A percentile compares a stretch with the other conserved stretches of the same genome.
Evolutionary conservation across 1,139 yeast genomes (phyloP).

Genomic region (Kodamaea fungicola): DNA sequence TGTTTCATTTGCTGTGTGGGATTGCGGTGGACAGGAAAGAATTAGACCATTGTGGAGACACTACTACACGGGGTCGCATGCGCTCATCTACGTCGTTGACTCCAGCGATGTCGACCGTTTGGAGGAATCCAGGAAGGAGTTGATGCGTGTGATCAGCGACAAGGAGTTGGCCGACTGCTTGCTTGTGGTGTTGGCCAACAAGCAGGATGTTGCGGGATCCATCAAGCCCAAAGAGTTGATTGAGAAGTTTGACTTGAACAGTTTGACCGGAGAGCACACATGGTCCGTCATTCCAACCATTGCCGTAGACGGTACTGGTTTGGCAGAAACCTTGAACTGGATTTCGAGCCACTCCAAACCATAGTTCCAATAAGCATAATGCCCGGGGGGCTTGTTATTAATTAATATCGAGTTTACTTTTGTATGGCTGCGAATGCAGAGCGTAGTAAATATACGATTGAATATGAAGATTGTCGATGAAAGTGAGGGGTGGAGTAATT

Average conservation of each 20-base stretch:
- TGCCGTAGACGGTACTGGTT: constrained; percentile 73
- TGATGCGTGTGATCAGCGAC: constrained; percentile 72
- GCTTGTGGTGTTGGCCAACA: constrained; percentile 82
- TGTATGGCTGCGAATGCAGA: constrained; percentile 14
- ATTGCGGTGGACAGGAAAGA: constrained; percentile 94
- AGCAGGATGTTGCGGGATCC: constrained; percentile 73
- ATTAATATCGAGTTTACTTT: constrained; percentile 4
- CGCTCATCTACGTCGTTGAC: constrained; percentile 90
- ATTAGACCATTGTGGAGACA: constrained; percentile 93
- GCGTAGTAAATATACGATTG: no score
- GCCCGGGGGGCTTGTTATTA: no score
- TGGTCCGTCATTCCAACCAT: constrained; percentile 79
- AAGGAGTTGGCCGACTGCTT: constrained; percentile 80
- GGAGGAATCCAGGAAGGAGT: constrained; percentile 74
- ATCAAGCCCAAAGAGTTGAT: constrained; percentile 64
- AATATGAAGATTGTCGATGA: no score
- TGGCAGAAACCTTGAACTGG: constrained; percentile 74
- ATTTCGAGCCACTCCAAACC: constrained; percentile 55
- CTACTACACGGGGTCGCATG: constrained; percentile 90
- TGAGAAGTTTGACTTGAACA: constrained; percentile 52
- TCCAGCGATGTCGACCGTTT: constrained; percentile 69
- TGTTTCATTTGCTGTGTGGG: constrained; percentile 93
- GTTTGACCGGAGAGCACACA: constrained; percentile 53
- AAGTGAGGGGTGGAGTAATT: no score
- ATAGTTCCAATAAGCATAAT: constrained; percentile 12